Percentiles rank a stretch among this genome's conserved stretches.
These are phyloP conservation scores for Ceratobasidium sp. DNA, from an alignment of 1,284 basidiomycete species.

Conservation along the genomic window DNA sequence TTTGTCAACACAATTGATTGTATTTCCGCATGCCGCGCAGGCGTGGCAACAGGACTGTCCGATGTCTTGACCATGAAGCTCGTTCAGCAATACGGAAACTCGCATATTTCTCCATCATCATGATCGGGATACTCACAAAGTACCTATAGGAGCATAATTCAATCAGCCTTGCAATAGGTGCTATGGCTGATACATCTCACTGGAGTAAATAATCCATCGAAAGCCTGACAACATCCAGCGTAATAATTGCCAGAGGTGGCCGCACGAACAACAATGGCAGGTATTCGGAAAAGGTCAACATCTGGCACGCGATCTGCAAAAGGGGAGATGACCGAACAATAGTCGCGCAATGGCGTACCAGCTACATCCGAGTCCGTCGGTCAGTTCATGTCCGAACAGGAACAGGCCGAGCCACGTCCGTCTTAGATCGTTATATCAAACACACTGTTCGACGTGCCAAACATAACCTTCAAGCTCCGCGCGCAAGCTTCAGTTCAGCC, in stretches of 20 bases:
- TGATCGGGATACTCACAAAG: slow-evolving; percentile 5
- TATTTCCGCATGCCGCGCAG: too few species aligned
- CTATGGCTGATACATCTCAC: slow-evolving; percentile 18
- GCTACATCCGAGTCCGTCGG: slow-evolving; percentile 32
- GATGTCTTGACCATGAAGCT: too few species aligned
- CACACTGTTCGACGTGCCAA: too few species aligned
- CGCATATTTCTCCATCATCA: slow-evolving; percentile 30
- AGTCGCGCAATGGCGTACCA: slow-evolving; percentile 53
- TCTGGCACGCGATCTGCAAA: slow-evolving; percentile 49
- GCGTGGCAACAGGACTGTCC: too few species aligned
- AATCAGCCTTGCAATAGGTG: not conserved
- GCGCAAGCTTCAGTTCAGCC: too few species aligned
- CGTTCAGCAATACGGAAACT: too few species aligned
- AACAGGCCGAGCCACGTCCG: too few species aligned
- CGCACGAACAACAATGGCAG: slow-evolving; percentile 54
- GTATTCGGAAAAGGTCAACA: slow-evolving; percentile 54
- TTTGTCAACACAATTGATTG: too few species aligned
- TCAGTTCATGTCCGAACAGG: too few species aligned
- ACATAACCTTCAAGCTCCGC: too few species aligned
- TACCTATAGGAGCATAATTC: not conserved
- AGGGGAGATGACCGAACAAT: slow-evolving; percentile 52
- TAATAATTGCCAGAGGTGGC: slow-evolving; percentile 50
- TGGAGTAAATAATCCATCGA: slow-evolving; percentile 50
- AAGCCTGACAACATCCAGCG: slow-evolving; percentile 50
- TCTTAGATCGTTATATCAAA: too few species aligned